phyloP scores from a whole-genome alignment of 129 eudicot species.

The Flaveria bidentis region DNA sequence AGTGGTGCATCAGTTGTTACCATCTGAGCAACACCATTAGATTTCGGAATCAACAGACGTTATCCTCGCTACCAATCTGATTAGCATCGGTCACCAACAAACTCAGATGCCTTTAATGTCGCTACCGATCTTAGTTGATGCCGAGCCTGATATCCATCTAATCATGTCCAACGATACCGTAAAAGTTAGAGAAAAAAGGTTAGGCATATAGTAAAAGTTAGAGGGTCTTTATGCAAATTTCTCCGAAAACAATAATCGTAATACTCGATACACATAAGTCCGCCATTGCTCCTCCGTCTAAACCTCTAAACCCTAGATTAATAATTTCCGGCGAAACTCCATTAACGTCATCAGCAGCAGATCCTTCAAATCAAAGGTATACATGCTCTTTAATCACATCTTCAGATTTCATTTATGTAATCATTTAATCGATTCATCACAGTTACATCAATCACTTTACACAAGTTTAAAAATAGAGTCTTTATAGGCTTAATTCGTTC shows the following conservation, averaged over 20 bases:
- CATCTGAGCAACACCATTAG: no score
- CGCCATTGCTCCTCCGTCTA: constrained; percentile 22
- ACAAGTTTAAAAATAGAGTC: background rate
- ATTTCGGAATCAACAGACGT: no score
- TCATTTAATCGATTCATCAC: background rate
- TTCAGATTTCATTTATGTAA: background rate
- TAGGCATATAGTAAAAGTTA: background rate
- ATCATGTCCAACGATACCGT: no score
- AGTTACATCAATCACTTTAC: background rate
- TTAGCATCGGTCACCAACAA: no score
- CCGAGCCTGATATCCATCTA: no score
- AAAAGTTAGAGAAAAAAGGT: no score
- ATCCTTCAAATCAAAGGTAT: constrained; percentile 21
- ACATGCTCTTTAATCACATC: background rate
- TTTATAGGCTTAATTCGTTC: background rate
- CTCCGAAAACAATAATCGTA: background rate
- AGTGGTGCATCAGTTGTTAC: no score
- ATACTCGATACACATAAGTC: background rate
- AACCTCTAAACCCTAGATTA: constrained; percentile 33
- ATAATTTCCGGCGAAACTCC: constrained; percentile 24
- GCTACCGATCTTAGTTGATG: no score
- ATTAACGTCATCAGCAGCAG: background rate
- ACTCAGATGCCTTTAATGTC: no score
- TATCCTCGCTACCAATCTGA: no score
- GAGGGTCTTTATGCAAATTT: background rate